A percentile compares a stretch with the other conserved stretches of the same genome.
Conservation (phyloP, 179 eudicot genomes). For the Patellifolia procumbens region DNA sequence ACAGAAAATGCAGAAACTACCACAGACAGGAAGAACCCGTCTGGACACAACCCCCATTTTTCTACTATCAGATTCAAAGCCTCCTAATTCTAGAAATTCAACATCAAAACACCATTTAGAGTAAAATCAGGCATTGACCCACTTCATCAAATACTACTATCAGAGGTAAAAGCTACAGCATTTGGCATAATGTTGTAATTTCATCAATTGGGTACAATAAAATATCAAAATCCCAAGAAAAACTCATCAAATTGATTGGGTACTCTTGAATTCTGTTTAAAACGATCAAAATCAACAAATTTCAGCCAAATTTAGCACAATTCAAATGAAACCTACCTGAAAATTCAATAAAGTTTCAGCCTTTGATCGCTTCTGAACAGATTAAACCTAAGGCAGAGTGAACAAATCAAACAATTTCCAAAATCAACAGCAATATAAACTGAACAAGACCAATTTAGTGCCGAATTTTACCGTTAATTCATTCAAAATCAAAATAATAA, state of each 20-base stretch:
- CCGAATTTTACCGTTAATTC: constrained; percentile 14
- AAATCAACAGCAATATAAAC: neutral
- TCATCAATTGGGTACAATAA: constrained; percentile 4
- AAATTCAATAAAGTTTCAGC: constrained; percentile 11
- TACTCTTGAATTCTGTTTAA: constrained; percentile 7
- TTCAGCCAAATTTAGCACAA: constrained; percentile 10
- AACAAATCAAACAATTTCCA: neutral
- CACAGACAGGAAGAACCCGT: constrained; percentile 83
- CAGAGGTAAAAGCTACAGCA: neutral
- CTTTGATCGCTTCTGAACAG: constrained; percentile 27
- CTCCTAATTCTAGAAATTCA: constrained; percentile 20
- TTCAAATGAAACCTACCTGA: constrained; percentile 25
- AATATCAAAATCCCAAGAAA: constrained; percentile 15
- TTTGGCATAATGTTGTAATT: neutral
- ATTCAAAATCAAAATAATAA: constrained; percentile 1
- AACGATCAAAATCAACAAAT: neutral
- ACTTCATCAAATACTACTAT: constrained; percentile 24
- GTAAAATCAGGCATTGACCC: constrained; percentile 4
- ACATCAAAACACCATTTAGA: constrained; percentile 15
- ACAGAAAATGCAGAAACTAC: constrained; percentile 79
- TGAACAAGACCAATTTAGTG: constrained; percentile 9
- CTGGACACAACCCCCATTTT: constrained; percentile 97
- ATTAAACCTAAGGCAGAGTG: constrained; percentile 30
- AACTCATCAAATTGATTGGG: constrained; percentile 16
- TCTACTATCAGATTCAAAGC: constrained; percentile 17